These are phyloP conservation scores for Globisporangium nagaii DNA, from an alignment of 352 stramenopile species.

Conservation along the genomic window DNA sequence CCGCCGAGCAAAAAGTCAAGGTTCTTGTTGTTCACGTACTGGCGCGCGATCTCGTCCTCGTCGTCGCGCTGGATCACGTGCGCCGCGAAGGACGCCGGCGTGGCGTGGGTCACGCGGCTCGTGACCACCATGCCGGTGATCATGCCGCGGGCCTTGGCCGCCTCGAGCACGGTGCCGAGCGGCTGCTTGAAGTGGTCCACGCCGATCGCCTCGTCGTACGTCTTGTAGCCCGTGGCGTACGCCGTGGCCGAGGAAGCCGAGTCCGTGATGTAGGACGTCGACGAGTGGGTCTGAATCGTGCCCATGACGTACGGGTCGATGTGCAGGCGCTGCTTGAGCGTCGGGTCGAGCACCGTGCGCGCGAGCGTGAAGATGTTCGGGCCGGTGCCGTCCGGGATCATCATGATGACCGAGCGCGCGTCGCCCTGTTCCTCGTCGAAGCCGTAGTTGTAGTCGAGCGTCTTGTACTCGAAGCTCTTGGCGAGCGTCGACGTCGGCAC, in stretches of 20 bases:
- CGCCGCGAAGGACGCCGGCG: slow-evolving; percentile 44
- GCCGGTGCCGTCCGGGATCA: slow-evolving; percentile 63
- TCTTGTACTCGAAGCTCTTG: slow-evolving; percentile 56
- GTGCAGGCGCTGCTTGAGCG: slow-evolving; percentile 46
- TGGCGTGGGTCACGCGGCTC: slow-evolving; percentile 57
- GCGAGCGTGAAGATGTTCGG: slow-evolving; percentile 61
- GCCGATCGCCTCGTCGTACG: slow-evolving; percentile 50
- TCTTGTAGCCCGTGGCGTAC: slow-evolving; percentile 64
- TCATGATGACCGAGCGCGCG: slow-evolving; percentile 61
- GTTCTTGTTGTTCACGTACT: slow-evolving; percentile 67
- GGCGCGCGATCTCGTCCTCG: slow-evolving; percentile 47
- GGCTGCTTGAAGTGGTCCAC: slow-evolving; percentile 52
- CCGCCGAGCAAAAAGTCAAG: slow-evolving; percentile 59
- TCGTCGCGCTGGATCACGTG: slow-evolving; percentile 49
- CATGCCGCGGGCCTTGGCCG: slow-evolving; percentile 55
- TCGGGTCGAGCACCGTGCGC: slow-evolving; percentile 49
- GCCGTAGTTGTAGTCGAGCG: slow-evolving; percentile 51
- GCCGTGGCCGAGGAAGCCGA: slow-evolving; percentile 47
- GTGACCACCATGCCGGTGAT: slow-evolving; percentile 68
- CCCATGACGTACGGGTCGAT: slow-evolving; percentile 52
- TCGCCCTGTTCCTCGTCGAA: slow-evolving; percentile 39
- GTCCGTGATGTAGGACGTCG: slow-evolving; percentile 65
- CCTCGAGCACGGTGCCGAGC: slow-evolving; percentile 56
- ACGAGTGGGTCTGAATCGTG: slow-evolving; percentile 56
- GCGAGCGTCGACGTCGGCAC: slow-evolving; percentile 6